Evolutionary conservation across 306 rosid genomes (phyloP), one percentile per base, ranked within the genome.

Genomic region (Quercus mongolica): DNA sequence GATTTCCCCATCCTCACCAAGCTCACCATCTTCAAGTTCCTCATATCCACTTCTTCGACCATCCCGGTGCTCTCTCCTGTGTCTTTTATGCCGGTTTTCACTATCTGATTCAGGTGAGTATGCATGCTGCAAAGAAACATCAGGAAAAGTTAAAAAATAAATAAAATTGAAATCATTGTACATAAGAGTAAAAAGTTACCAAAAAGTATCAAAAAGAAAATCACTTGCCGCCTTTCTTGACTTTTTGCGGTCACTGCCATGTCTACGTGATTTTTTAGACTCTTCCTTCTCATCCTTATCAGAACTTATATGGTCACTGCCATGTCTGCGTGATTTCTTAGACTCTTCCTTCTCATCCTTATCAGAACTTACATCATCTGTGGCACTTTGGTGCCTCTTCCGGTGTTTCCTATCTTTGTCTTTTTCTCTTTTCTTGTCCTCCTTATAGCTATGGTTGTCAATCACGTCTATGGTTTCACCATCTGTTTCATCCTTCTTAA

Each of bases 11-110:
- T 96, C 99, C 78, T 91, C 98, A 5, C 99, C 98, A 31, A 96
- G 89, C 84, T 96, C 99, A 44, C 99, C 99, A 11, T 96, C 99
- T 92, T 96, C 99, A 80, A 96, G 98, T 56, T 96, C 99, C 25
- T 81, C 98, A 19, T 75, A 74, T 65, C 92, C 94, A 23, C 69
- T 83, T 87, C 86, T 93, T 51, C 93, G 87, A 69, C 88, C 82
- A 67, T 90, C 97, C 56, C 93, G 90, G 78, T 91, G 96, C 64
- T 95, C 97, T 91, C 95, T 91, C 92, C 85, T 89, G 77, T 93
- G 99, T 79, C 92, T 90, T 88, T 85, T 96, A 84, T 87, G 96
- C 76, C 97, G 88, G 73, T 72, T 88, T 79, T 91, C 99, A 65
- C 84, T 85, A 69, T 96, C 99, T 52, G 98, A 93, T 73, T 93